Evolutionary conservation across 2,329 filamentous ascomycete genomes (phyloP).

Genomic region (Dothistroma septosporum): DNA sequence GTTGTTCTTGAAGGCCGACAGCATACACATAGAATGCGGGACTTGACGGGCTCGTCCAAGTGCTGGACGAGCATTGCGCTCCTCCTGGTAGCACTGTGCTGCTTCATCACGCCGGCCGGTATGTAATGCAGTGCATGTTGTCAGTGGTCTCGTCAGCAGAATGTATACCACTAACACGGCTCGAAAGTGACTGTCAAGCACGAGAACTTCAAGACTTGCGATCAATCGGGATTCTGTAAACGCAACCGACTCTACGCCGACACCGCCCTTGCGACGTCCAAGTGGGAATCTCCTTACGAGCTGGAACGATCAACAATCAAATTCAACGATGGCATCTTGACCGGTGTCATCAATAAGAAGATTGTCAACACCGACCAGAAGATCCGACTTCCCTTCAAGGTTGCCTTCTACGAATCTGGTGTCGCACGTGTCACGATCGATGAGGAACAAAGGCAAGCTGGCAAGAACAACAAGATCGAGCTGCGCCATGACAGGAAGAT

Average conservation of each 20-base stretch:
- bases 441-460: constrained; percentile 83
- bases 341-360: constrained; percentile 77
- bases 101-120: constrained; percentile 63
- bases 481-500: constrained; percentile 78
- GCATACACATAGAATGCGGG: constrained; percentile 19
- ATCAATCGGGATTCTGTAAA: constrained; percentile 95
- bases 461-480: constrained; percentile 84
- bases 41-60: constrained; percentile 42
- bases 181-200: constrained; percentile 79
- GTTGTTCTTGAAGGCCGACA: constrained; percentile 9
- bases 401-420: constrained; percentile 87
- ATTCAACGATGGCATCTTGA: constrained; percentile 75
- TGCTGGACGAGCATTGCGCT: constrained; percentile 63
- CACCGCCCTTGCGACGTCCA: constrained; percentile 59
- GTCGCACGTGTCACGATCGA: constrained; percentile 83
- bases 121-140: constrained; percentile 31
- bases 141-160: neutral
- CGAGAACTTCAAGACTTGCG: constrained; percentile 94
- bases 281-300: constrained; percentile 77
- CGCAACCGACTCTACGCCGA: constrained; percentile 90
- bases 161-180: neutral
- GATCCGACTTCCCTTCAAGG: constrained; percentile 73
- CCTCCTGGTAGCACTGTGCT: constrained; percentile 56
- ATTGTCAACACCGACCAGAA: constrained; percentile 62
- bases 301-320: constrained; percentile 67